Evolutionary conservation across 495 filamentous ascomycete genomes (phyloP).

Genomic region (Mytilinidion resinicola): DNA sequence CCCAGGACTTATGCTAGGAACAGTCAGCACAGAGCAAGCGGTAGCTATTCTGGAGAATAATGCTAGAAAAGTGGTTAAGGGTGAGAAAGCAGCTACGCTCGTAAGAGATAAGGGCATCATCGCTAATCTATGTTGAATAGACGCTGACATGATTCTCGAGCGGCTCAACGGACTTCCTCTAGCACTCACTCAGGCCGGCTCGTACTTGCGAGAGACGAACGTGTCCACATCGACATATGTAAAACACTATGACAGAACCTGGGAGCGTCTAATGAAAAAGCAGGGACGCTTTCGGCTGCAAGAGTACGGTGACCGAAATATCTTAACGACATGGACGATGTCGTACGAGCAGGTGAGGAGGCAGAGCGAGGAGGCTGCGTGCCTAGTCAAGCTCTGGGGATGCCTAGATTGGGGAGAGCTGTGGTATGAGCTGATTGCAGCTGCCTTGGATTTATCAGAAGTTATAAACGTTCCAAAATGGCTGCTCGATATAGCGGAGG

Average conservation of each 20-base stretch:
- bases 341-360: constrained; percentile 6
- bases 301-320: constrained; percentile 8
- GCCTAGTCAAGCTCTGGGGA: constrained; percentile 8
- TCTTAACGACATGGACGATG: constrained; percentile 15
- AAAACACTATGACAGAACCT: constrained; percentile 7
- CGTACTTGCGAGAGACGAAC: constrained; percentile 14
- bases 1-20: constrained; percentile 13
- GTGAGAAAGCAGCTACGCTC: not conserved
- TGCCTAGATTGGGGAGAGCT: constrained; percentile 6
- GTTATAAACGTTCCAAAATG: not conserved
- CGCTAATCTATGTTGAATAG: not conserved
- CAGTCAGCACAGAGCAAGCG: constrained; percentile 16
- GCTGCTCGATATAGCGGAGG: constrained; percentile 2
- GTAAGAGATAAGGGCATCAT: not conserved
- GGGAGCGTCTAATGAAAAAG: constrained; percentile 2
- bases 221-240: not conserved
- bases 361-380: constrained; percentile 4
- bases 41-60: constrained; percentile 14
- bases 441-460: not conserved
- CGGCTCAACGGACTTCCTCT: constrained; percentile 27
- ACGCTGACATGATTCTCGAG: not conserved
- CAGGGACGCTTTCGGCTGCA: not conserved
- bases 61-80: constrained; percentile 3
- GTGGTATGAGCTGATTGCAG: constrained; percentile 7
- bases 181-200: constrained; percentile 25